Percentiles rank a stretch among this genome's conserved stretches.
phyloP scores from a whole-genome alignment of 768 basidiomycete species.

The Boletus edulis region DNA sequence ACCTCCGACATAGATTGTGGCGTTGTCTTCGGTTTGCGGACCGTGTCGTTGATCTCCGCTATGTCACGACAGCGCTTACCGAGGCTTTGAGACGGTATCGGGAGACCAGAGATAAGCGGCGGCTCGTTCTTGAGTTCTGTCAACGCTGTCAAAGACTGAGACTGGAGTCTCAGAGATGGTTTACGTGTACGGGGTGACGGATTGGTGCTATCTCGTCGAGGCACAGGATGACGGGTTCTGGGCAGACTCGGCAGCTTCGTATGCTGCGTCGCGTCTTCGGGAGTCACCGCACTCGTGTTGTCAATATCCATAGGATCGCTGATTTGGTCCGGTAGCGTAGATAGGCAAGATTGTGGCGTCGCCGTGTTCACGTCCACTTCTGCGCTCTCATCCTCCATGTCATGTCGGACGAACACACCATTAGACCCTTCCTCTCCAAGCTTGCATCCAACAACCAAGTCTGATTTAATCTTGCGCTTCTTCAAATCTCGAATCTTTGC shows the following conservation, averaged over 20 bases:
- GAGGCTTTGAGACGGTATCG: constrained; percentile 16
- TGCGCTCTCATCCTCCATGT: constrained; percentile 57
- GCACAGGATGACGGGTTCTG: background rate
- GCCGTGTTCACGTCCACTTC: constrained; percentile 55
- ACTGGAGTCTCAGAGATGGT: constrained; percentile 31
- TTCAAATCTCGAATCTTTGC: constrained; percentile 57
- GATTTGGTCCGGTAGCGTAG: constrained; percentile 15
- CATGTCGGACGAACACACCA: constrained; percentile 54
- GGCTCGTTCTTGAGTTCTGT: constrained; percentile 10
- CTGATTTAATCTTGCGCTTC: constrained; percentile 44
- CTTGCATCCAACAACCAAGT: constrained; percentile 31
- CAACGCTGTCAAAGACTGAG: constrained; percentile 10
- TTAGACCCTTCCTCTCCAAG: constrained; percentile 28
- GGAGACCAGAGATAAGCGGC: constrained; percentile 5
- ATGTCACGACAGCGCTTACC: constrained; percentile 29
- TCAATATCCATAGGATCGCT: constrained; percentile 17
- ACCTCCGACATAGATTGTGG: constrained; percentile 12
- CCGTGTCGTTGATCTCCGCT: constrained; percentile 13
- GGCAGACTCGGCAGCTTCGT: background rate
- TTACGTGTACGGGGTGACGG: constrained; percentile 28
- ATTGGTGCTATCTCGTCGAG: constrained; percentile 7
- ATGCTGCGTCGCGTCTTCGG: background rate
- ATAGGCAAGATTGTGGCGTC: constrained; percentile 23
- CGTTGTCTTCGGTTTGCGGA: constrained; percentile 16
- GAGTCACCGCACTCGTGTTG: background rate